These are phyloP conservation scores for Aciculosporium take DNA, from an alignment of 2,329 filamentous ascomycete species.

Conservation along the genomic window DNA sequence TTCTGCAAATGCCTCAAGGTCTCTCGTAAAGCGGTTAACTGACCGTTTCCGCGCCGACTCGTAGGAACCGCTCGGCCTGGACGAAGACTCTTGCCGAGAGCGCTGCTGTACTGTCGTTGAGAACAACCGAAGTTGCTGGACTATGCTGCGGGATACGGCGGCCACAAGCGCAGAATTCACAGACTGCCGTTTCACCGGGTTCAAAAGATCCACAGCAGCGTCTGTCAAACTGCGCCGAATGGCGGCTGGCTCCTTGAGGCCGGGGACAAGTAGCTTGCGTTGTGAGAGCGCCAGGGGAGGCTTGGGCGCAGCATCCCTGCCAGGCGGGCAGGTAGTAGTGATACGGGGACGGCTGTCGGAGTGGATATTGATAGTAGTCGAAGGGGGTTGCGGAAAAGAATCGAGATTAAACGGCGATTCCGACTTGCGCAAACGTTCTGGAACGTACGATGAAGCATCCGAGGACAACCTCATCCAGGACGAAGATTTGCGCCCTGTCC, in stretches of 20 bases:
- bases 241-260: not conserved
- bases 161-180: slow-evolving; percentile 27
- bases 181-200: slow-evolving; percentile 16
- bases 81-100: not conserved
- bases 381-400: slow-evolving; percentile 12
- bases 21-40: slow-evolving; percentile 22
- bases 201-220: slow-evolving; percentile 6
- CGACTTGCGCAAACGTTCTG: slow-evolving; percentile 2
- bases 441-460: not conserved
- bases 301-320: not conserved
- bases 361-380: slow-evolving; percentile 2
- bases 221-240: slow-evolving; percentile 7
- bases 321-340: not conserved
- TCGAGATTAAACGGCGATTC: slow-evolving; percentile 12
- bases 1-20: slow-evolving; percentile 18
- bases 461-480: not conserved
- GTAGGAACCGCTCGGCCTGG: slow-evolving; percentile 19
- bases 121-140: slow-evolving; percentile 29
- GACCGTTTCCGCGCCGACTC: slow-evolving; percentile 29
- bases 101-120: slow-evolving; percentile 11
- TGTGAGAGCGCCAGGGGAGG: slow-evolving; percentile 5
- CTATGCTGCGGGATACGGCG: slow-evolving; percentile 29
- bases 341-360: not conserved
- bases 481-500: not conserved
- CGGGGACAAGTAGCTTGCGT: slow-evolving; percentile 3